Percentiles rank a stretch among this genome's conserved stretches.
Evolutionary conservation across 1,284 basidiomycete species (phyloP).

Genomic region (Rhodotorula sp.): DNA sequence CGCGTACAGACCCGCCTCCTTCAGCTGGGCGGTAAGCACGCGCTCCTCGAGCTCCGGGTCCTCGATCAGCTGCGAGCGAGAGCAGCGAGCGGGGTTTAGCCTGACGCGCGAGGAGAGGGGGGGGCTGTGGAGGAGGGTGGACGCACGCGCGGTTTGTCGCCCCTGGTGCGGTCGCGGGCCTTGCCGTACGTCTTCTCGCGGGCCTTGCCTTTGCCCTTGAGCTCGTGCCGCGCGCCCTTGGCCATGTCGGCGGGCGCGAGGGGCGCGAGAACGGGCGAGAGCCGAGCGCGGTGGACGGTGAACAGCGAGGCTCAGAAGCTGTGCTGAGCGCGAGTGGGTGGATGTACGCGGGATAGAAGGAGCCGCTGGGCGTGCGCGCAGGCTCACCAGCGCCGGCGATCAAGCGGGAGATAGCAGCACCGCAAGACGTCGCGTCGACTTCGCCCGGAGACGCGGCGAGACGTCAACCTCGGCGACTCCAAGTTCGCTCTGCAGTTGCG

Average conservation of each 20-base stretch:
- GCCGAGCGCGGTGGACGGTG: background rate
- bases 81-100: background rate
- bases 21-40: slow-evolving; percentile 67
- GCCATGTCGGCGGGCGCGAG: slow-evolving; percentile 1
- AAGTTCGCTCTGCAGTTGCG: too few species aligned
- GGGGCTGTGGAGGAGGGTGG: background rate
- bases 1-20: slow-evolving; percentile 72
- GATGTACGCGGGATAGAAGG: background rate
- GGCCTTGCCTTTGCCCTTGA: slow-evolving; percentile 13
- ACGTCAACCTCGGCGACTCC: too few species aligned
- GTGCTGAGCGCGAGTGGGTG: background rate
- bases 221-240: slow-evolving; percentile 4
- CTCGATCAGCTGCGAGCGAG: slow-evolving; percentile 38
- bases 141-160: slow-evolving; percentile 9
- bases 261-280: too few species aligned
- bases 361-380: background rate
- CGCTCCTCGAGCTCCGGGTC: slow-evolving; percentile 67
- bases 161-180: slow-evolving; percentile 12
- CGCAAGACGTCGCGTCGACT: too few species aligned
- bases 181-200: background rate
- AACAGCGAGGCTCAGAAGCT: background rate
- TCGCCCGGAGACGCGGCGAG: background rate
- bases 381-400: background rate
- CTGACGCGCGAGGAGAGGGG: background rate
- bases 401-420: background rate